Conservation (phyloP, 139 green algal genomes). For the Pedinophyceae sp. region DNA sequence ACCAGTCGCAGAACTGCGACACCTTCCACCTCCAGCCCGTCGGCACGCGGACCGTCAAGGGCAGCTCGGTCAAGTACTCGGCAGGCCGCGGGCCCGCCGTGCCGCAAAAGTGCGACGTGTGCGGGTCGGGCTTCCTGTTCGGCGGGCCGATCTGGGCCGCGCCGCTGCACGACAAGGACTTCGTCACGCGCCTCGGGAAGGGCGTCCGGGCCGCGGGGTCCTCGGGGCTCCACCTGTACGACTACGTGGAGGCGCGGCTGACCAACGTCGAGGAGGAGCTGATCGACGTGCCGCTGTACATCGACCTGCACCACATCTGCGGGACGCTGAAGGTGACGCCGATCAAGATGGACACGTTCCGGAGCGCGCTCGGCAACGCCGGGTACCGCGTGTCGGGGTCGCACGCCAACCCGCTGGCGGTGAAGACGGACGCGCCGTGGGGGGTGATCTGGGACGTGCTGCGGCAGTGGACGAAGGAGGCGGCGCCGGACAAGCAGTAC, state of each 20-base stretch:
- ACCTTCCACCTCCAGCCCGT: conserved; percentile 70
- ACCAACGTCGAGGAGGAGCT: conserved; percentile 60
- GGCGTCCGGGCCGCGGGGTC: not conserved
- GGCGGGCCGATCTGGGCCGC: conserved; percentile 84
- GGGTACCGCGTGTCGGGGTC: conserved; percentile 51
- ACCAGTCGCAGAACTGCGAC: conserved; percentile 77
- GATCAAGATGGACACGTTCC: conserved; percentile 42
- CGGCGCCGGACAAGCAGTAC: no score
- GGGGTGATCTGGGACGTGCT: conserved; percentile 65
- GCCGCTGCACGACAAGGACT: conserved; percentile 69
- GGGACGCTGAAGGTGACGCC: conserved; percentile 52
- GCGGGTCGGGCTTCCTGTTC: conserved; percentile 54
- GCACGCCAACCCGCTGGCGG: conserved; percentile 68
- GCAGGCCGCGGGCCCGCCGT: conserved; percentile 25
- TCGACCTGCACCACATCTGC: conserved; percentile 62
- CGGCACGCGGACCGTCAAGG: conserved; percentile 12
- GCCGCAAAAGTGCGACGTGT: conserved; percentile 50
- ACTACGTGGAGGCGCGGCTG: conserved; percentile 60
- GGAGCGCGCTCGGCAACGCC: conserved; percentile 79
- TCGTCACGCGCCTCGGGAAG: conserved; percentile 20
- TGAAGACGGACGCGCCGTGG: conserved; percentile 89
- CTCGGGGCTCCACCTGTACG: conserved; percentile 13
- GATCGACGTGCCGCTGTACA: conserved; percentile 63
- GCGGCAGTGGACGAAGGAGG: conserved; percentile 44
- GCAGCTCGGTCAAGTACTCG: conserved; percentile 1